These are phyloP conservation scores for Dictyostelium brefeldianum DNA, from an alignment of 78 protist species.

Conservation along the genomic window DNA sequence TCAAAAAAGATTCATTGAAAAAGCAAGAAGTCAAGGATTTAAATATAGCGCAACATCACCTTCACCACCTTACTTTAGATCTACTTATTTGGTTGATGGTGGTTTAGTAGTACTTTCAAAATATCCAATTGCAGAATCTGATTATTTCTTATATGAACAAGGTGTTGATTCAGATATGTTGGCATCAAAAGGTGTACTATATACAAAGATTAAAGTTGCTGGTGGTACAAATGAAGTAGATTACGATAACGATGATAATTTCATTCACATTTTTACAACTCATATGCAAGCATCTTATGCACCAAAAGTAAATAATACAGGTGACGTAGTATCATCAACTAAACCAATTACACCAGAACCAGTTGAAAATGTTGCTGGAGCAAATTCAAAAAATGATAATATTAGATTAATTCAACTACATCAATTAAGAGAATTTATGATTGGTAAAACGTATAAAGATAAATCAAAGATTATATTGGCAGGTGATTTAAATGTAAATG, in stretches of 20 bases:
- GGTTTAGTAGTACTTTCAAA: constrained; percentile 52
- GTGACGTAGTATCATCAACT: not conserved
- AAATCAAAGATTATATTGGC: constrained; percentile 28
- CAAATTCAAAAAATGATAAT: constrained; percentile 32
- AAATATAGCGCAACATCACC: constrained; percentile 43
- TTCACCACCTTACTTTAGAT: constrained; percentile 26
- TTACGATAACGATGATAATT: not conserved
- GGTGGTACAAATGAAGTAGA: not conserved
- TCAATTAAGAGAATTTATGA: constrained; percentile 60
- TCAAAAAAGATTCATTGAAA: constrained; percentile 47
- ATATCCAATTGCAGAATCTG: constrained; percentile 22
- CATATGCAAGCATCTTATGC: constrained; percentile 74
- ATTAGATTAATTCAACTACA: constrained; percentile 41
- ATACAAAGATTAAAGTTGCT: constrained; percentile 19
- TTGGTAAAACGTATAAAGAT: constrained; percentile 15
- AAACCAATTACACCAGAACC: not conserved
- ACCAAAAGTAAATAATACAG: not conserved
- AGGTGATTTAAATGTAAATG: constrained; percentile 70
- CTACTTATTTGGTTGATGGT: constrained; percentile 65
- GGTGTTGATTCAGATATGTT: constrained; percentile 76
- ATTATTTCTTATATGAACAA: constrained; percentile 34
- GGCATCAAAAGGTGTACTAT: constrained; percentile 56
- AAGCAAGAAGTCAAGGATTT: constrained; percentile 39
- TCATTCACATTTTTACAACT: constrained; percentile 60
- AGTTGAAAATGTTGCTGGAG: not conserved